phyloP scores from a whole-genome alignment of 23 red algal species.

The Pyropia haitanensis region DNA sequence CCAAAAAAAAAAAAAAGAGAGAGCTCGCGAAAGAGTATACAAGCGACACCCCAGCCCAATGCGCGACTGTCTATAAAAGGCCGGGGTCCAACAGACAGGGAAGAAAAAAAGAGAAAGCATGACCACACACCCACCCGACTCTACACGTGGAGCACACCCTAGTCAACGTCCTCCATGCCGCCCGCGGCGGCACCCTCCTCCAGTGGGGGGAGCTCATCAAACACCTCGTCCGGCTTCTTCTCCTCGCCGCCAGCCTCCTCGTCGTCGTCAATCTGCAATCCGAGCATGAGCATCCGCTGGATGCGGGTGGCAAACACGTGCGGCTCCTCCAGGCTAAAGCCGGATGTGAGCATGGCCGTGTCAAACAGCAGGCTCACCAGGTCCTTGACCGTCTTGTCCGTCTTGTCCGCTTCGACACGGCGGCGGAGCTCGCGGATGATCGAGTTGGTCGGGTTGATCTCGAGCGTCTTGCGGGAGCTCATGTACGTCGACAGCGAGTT shows the following conservation, averaged over 20 bases:
- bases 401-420: constrained; percentile 87
- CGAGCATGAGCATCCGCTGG: constrained; percentile 92
- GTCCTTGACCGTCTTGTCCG: constrained; percentile 95
- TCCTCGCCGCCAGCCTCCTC: constrained; percentile 57
- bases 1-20: too few relatives aligned
- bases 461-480: constrained; percentile 86
- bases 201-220: constrained; percentile 40
- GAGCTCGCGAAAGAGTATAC: too few relatives aligned
- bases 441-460: constrained; percentile 83
- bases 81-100: too few relatives aligned
- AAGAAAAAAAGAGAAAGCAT: too few relatives aligned
- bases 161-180: too few relatives aligned
- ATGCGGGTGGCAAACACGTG: constrained; percentile 77
- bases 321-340: constrained; percentile 86
- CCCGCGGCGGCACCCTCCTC: constrained; percentile 39
- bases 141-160: too few relatives aligned
- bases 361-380: constrained; percentile 87
- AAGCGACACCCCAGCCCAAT: too few relatives aligned
- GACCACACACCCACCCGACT: too few relatives aligned
- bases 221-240: constrained; percentile 29
- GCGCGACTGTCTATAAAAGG: too few relatives aligned
- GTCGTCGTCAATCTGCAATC: constrained; percentile 88
- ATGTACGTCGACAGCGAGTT: constrained; percentile 88
- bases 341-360: constrained; percentile 77
- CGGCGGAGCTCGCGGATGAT: constrained; percentile 75